phyloP scores from a whole-genome alignment of 1,139 yeast species.

The Pichia sp. region DNA sequence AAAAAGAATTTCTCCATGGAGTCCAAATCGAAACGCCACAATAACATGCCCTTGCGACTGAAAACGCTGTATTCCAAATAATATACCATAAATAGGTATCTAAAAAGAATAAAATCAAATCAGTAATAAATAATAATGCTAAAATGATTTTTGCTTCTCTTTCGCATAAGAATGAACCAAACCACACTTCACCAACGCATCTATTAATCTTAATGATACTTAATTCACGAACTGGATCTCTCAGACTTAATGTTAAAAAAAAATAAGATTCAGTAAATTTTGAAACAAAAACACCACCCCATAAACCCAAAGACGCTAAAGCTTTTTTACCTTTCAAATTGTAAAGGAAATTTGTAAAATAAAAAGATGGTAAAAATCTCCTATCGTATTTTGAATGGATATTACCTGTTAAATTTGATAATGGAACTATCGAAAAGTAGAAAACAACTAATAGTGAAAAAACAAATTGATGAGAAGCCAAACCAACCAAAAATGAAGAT shows the following conservation, averaged over 20 bases:
- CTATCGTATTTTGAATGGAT: constrained; percentile 26
- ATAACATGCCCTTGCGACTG: constrained; percentile 40
- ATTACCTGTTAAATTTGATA: constrained; percentile 38
- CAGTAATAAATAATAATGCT: constrained; percentile 35
- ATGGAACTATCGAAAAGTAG: constrained; percentile 43
- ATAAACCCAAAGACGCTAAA: constrained; percentile 40
- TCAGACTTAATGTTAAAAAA: constrained; percentile 42
- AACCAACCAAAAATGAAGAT: constrained; percentile 31
- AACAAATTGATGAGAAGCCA: constrained; percentile 41
- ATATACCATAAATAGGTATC: constrained; percentile 55
- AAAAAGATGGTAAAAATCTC: constrained; percentile 31
- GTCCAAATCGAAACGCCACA: constrained; percentile 52
- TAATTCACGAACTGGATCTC: constrained; percentile 45
- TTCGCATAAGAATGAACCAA: constrained; percentile 37
- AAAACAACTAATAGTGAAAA: constrained; percentile 38
- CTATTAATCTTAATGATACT: constrained; percentile 35
- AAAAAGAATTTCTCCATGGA: constrained; percentile 51
- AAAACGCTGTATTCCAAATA: constrained; percentile 46
- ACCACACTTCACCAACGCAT: constrained; percentile 39
- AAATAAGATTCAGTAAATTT: constrained; percentile 48
- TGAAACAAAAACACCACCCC: constrained; percentile 42
- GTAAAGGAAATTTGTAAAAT: constrained; percentile 36
- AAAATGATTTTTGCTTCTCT: constrained; percentile 38
- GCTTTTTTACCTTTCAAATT: constrained; percentile 34
- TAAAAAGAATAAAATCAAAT: constrained; percentile 42